phyloP scores from a whole-genome alignment of 192 early-diverging fungal species.

The Dissophora globulifera region DNA sequence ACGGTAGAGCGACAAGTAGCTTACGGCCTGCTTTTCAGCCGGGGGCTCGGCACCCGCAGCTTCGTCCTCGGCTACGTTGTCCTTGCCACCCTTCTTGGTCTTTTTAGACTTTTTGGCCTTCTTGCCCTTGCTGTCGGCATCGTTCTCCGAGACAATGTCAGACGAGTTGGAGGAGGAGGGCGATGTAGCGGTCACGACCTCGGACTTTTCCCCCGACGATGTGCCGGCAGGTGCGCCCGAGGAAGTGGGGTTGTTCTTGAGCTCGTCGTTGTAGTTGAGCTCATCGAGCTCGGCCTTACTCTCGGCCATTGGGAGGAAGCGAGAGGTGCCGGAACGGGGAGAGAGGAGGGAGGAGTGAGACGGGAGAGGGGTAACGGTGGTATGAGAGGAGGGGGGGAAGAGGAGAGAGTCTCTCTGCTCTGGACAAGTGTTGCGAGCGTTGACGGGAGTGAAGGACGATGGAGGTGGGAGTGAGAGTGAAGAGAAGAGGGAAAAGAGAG shows the following conservation, averaged over 20 bases:
- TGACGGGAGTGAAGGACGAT: background rate
- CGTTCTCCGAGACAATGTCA: conserved; percentile 5
- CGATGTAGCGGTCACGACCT: background rate
- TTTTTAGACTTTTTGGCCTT: conserved; percentile 12
- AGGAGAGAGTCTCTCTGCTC: background rate
- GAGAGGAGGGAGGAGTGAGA: background rate
- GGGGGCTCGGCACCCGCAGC: conserved; percentile 35
- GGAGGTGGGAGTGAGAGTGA: background rate
- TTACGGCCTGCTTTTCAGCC: conserved; percentile 65
- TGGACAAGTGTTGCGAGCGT: background rate
- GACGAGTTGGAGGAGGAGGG: conserved; percentile 6
- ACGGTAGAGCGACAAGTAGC: conserved; percentile 70
- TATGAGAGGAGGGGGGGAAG: background rate
- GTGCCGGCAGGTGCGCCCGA: background rate
- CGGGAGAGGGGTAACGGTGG: background rate
- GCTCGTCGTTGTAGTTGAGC: conserved; percentile 17
- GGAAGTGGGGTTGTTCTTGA: background rate
- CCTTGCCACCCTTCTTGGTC: conserved; percentile 11
- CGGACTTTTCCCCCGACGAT: background rate
- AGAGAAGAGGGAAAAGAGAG: background rate
- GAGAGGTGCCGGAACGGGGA: background rate
- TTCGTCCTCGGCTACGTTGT: conserved; percentile 2
- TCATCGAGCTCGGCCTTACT: conserved; percentile 45
- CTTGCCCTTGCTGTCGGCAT: background rate
- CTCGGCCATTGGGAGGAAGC: conserved; percentile 22